Conservation (phyloP, 495 filamentous ascomycete genomes). For the Penicillium desertorum region DNA sequence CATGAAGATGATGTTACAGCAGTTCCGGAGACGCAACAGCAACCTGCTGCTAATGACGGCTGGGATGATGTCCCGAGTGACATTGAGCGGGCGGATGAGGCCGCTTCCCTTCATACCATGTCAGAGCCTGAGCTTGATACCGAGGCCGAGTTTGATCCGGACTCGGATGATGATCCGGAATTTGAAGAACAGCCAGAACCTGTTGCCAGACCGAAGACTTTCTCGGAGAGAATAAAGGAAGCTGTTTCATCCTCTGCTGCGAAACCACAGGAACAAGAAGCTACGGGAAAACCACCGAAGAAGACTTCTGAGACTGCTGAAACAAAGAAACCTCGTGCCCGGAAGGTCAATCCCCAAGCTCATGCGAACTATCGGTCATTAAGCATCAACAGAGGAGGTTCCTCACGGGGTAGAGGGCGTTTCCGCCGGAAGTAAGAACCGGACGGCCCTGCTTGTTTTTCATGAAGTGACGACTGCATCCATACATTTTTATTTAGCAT, state of each 20-base stretch:
- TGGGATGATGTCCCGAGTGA: slow-evolving; percentile 17
- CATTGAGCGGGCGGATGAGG: slow-evolving; percentile 25
- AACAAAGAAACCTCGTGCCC: slow-evolving; percentile 56
- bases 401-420: slow-evolving; percentile 43
- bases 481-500: slow-evolving; percentile 20
- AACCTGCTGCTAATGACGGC: slow-evolving; percentile 6
- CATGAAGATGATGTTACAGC: slow-evolving; percentile 34
- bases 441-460: slow-evolving; percentile 12
- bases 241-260: slow-evolving; percentile 32
- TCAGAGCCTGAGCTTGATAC: slow-evolving; percentile 35
- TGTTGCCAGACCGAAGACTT: slow-evolving; percentile 34
- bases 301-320: slow-evolving; percentile 19
- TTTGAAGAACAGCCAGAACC: slow-evolving; percentile 31
- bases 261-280: slow-evolving; percentile 33
- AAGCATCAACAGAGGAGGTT: slow-evolving; percentile 64
- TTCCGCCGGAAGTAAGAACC: slow-evolving; percentile 45
- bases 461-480: slow-evolving; percentile 37
- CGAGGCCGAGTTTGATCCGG: slow-evolving; percentile 27
- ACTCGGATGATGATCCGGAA: slow-evolving; percentile 33
- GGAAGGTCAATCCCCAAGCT: slow-evolving; percentile 71
- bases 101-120: slow-evolving; percentile 34
- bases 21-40: slow-evolving; percentile 40
- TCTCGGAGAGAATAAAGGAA: slow-evolving; percentile 48
- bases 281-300: slow-evolving; percentile 33
- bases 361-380: slow-evolving; percentile 81